These are phyloP conservation scores for Pythium sp. DNA, from an alignment of 352 stramenopile species.

Conservation along the genomic window DNA sequence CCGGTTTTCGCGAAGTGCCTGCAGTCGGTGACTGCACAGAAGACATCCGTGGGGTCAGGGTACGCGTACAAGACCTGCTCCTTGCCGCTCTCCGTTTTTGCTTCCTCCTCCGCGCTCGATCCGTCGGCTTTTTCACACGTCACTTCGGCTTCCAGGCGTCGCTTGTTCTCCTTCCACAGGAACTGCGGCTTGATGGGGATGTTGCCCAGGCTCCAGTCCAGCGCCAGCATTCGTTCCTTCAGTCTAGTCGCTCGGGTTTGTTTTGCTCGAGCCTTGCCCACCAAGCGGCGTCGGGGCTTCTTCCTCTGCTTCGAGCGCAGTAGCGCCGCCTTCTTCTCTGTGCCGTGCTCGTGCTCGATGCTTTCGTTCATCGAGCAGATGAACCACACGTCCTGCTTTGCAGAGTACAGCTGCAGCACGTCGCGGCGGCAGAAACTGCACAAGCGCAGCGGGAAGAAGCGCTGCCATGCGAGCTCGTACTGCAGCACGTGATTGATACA, in stretches of 20 bases:
- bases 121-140: slow-evolving; percentile 2
- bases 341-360: slow-evolving; percentile 19
- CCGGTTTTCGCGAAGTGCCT: slow-evolving; percentile 61
- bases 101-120: slow-evolving; percentile 4
- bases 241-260: slow-evolving; percentile 31
- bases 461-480: slow-evolving; percentile 48
- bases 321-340: slow-evolving; percentile 22
- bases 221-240: slow-evolving; percentile 47
- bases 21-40: slow-evolving; percentile 42
- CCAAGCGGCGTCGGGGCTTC: background rate
- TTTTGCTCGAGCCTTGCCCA: slow-evolving; percentile 22
- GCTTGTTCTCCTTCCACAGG: slow-evolving; percentile 62
- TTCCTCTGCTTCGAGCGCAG: background rate
- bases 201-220: slow-evolving; percentile 70
- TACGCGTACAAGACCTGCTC: background rate
- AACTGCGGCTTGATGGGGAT: slow-evolving; percentile 40
- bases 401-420: slow-evolving; percentile 40
- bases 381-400: slow-evolving; percentile 60
- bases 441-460: slow-evolving; percentile 36
- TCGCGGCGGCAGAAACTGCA: slow-evolving; percentile 53
- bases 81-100: slow-evolving; percentile 11
- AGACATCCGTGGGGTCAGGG: slow-evolving; percentile 44
- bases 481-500: slow-evolving; percentile 48
- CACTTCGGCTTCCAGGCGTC: slow-evolving; percentile 40
- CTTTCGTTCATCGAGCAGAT: slow-evolving; percentile 36